A percentile compares a stretch with the other conserved stretches of the same genome.
phyloP scores from a whole-genome alignment of 1,139 yeast species.

The Suhomyces panamericanus region DNA sequence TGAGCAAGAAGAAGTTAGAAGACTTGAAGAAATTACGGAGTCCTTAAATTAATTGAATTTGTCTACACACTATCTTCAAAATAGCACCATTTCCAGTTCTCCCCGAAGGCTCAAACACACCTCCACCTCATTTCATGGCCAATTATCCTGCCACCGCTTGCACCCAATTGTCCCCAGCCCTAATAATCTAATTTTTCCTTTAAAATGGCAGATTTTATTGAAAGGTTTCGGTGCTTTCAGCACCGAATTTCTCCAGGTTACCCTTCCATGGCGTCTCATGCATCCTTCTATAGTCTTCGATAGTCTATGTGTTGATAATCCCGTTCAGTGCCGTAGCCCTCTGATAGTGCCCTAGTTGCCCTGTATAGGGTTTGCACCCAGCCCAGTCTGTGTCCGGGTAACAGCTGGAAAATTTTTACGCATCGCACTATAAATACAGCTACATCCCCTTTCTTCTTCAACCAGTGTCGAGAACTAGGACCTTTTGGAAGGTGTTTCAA shows the following conservation, averaged over 20 bases:
- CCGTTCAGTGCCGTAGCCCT: not conserved
- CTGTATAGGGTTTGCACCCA: slow-evolving; percentile 7
- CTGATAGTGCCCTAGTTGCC: not conserved
- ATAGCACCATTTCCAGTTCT: no score
- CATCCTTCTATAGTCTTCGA: slow-evolving; percentile 2
- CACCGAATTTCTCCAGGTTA: no score
- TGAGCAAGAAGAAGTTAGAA: slow-evolving; percentile 22
- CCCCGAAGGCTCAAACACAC: no score
- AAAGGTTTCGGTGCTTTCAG: no score
- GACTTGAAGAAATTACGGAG: slow-evolving; percentile 25
- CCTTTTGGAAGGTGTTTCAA: slow-evolving; percentile 10
- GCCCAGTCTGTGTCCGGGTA: slow-evolving; percentile 13
- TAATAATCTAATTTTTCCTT: no score
- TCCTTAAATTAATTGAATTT: not conserved
- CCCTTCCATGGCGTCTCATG: not conserved
- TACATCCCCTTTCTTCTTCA: slow-evolving; percentile 3
- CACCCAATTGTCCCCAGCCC: no score
- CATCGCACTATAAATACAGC: slow-evolving; percentile 13
- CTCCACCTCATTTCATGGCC: no score
- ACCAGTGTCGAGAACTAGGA: slow-evolving; percentile 5
- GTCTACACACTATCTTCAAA: no score
- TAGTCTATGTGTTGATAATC: not conserved
- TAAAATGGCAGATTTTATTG: no score
- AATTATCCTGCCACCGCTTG: no score
- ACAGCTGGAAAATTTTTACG: slow-evolving; percentile 13